A percentile compares a stretch with the other conserved stretches of the same genome.
phyloP scores from a whole-genome alignment of 106 monocot genomes.

The Posidonia australis region DNA sequence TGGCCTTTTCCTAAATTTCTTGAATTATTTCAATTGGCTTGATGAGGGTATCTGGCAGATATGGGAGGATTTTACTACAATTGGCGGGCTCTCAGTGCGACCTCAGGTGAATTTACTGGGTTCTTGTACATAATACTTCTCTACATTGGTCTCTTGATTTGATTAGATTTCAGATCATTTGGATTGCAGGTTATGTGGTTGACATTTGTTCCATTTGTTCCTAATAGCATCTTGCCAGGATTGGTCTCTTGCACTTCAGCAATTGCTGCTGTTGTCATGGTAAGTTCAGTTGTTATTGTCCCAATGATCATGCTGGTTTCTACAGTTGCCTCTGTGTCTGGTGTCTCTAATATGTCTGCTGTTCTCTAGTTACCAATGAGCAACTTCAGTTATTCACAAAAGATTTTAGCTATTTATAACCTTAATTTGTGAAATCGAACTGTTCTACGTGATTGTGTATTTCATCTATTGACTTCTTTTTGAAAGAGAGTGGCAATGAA shows the following conservation, averaged over 20 bases:
- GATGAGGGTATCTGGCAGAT: conserved; percentile 37
- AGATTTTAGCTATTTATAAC: too few relatives aligned
- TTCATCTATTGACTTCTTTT: too few relatives aligned
- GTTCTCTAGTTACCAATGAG: too few relatives aligned
- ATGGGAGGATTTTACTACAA: conserved; percentile 88
- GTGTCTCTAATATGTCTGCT: too few relatives aligned
- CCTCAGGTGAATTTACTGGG: conserved; percentile 46
- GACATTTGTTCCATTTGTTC: conserved; percentile 84
- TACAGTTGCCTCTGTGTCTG: too few relatives aligned
- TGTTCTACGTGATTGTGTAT: too few relatives aligned
- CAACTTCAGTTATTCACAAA: too few relatives aligned
- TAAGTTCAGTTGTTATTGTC: conserved; percentile 13
- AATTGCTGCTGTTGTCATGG: conserved; percentile 50
- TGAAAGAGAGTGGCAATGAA: too few relatives aligned
- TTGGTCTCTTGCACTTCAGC: conserved; percentile 33
- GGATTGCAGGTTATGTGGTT: conserved; percentile 97
- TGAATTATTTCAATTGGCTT: conserved; percentile 71
- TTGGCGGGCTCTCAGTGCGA: conserved; percentile 86
- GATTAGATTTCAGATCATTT: background rate
- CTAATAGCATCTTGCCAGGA: conserved; percentile 81
- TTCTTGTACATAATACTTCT: background rate
- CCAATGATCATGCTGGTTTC: too few relatives aligned
- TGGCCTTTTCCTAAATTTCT: conserved; percentile 67
- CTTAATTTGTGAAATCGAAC: too few relatives aligned
- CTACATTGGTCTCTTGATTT: background rate